Percentiles rank a stretch among this genome's conserved stretches.
These are phyloP conservation scores for Aphanoascus verrucosus DNA, from an alignment of 2,329 filamentous ascomycete species.

Conservation along the genomic window DNA sequence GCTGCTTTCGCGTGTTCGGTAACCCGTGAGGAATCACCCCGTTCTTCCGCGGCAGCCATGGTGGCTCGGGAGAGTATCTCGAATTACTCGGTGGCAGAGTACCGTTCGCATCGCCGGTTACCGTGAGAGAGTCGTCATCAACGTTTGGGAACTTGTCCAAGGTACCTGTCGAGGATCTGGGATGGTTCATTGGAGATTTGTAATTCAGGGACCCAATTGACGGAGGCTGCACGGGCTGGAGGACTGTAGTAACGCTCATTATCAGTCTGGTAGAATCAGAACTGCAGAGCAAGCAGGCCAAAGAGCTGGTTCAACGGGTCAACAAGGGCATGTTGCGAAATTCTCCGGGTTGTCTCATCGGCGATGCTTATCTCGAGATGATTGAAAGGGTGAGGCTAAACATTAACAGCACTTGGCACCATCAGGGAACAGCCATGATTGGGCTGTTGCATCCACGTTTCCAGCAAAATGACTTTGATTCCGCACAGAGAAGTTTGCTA, in stretches of 20 bases:
- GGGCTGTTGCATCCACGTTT: constrained; percentile 2
- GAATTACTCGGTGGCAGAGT: constrained; percentile 21
- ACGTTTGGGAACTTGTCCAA: constrained; percentile 37
- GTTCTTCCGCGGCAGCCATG: constrained; percentile 53
- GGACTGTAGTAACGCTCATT: constrained; percentile 34
- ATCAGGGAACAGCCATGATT: background rate
- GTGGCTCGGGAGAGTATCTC: constrained; percentile 35
- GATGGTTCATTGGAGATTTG: constrained; percentile 21
- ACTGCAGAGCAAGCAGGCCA: background rate
- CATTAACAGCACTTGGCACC: background rate
- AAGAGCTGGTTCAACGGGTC: background rate
- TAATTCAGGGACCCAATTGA: constrained; percentile 30
- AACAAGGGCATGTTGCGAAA: constrained; percentile 5
- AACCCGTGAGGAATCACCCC: constrained; percentile 36
- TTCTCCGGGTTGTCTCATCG: constrained; percentile 3
- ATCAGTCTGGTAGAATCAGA: background rate
- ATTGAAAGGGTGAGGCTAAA: background rate
- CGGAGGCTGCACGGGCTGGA: constrained; percentile 31
- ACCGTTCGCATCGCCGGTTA: constrained; percentile 20
- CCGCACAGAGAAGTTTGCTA: background rate
- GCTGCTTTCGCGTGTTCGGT: constrained; percentile 43
- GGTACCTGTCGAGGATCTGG: constrained; percentile 23
- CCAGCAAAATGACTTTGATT: background rate
- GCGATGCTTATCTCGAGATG: background rate
- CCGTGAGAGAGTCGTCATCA: constrained; percentile 29